Conservation (phyloP, 805 yeast species). For the Hanseniaspora meyeri region DNA sequence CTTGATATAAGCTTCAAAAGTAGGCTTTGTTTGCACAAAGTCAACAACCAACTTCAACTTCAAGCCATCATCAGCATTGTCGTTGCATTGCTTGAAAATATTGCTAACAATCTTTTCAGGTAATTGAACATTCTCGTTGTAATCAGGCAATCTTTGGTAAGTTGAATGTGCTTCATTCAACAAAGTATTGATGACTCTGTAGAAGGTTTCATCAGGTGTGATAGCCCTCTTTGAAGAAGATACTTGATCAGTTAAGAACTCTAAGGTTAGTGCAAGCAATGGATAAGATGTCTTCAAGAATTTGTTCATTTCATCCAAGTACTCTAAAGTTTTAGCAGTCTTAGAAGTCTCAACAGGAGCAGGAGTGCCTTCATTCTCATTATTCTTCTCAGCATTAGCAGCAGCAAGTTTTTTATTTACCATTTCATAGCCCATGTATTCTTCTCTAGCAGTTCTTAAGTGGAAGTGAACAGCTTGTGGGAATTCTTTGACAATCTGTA, state of each 20-base stretch:
- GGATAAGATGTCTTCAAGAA: conserved; percentile 95
- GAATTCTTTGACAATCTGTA: conserved; percentile 86
- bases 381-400: conserved; percentile 16
- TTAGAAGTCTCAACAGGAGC: conserved; percentile 10
- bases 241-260: conserved; percentile 90
- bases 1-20: conserved; percentile 71
- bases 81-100: conserved; percentile 79
- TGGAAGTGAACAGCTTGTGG: conserved; percentile 98
- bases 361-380: conserved; percentile 7
- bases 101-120: conserved; percentile 88
- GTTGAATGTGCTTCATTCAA: conserved; percentile 88
- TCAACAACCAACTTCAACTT: conserved; percentile 85
- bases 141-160: conserved; percentile 72
- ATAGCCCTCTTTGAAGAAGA: conserved; percentile 85
- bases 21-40: conserved; percentile 75
- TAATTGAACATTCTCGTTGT: conserved; percentile 74
- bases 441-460: conserved; percentile 87
- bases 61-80: conserved; percentile 77
- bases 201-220: conserved; percentile 83
- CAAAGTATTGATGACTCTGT: conserved; percentile 80
- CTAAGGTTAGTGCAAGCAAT: conserved; percentile 77
- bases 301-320: conserved; percentile 85
- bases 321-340: conserved; percentile 76
- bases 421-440: conserved; percentile 61
- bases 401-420: conserved; percentile 21